These are phyloP conservation scores for Saccharomyces hybrid DNA, from an alignment of 1,139 yeast species.

Conservation along the genomic window DNA sequence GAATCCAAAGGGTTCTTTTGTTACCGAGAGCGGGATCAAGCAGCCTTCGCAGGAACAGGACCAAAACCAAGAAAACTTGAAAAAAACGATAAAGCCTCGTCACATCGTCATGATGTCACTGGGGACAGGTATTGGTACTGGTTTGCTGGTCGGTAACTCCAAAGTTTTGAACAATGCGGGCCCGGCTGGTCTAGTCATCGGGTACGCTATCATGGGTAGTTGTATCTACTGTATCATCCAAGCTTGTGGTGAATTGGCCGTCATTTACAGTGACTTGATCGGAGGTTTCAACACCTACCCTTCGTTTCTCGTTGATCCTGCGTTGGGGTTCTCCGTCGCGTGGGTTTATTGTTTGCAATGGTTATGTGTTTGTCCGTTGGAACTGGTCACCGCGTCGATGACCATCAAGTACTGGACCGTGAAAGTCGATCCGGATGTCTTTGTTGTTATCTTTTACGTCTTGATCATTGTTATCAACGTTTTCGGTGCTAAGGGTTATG, in stretches of 20 bases:
- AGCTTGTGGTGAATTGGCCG: slow-evolving; percentile 81
- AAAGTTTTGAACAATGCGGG: slow-evolving; percentile 63
- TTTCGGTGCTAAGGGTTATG: slow-evolving; percentile 67
- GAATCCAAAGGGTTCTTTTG: slow-evolving; percentile 1
- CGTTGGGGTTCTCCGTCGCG: slow-evolving; percentile 74
- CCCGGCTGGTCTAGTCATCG: slow-evolving; percentile 67
- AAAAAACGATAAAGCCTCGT: slow-evolving; percentile 43
- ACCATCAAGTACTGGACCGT: slow-evolving; percentile 46
- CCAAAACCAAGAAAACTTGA: slow-evolving; percentile 29
- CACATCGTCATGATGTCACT: slow-evolving; percentile 66
- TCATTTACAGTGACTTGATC: slow-evolving; percentile 60
- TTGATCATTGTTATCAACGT: slow-evolving; percentile 51
- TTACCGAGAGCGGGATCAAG: background rate
- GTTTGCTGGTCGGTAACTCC: slow-evolving; percentile 70
- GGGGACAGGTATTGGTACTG: slow-evolving; percentile 82
- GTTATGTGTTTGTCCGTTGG: slow-evolving; percentile 69
- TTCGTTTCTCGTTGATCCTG: slow-evolving; percentile 56
- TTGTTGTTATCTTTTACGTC: slow-evolving; percentile 57
- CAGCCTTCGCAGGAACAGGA: background rate
- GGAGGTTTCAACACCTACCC: slow-evolving; percentile 76
- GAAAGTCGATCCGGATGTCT: slow-evolving; percentile 55
- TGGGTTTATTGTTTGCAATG: slow-evolving; percentile 81
- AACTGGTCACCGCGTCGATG: slow-evolving; percentile 69
- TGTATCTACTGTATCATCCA: slow-evolving; percentile 71
- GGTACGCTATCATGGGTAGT: slow-evolving; percentile 60